Percentiles rank a stretch among this genome's conserved stretches.
Conservation (phyloP, 768 basidiomycete genomes). For the Pleurotus citrinopileatus region DNA sequence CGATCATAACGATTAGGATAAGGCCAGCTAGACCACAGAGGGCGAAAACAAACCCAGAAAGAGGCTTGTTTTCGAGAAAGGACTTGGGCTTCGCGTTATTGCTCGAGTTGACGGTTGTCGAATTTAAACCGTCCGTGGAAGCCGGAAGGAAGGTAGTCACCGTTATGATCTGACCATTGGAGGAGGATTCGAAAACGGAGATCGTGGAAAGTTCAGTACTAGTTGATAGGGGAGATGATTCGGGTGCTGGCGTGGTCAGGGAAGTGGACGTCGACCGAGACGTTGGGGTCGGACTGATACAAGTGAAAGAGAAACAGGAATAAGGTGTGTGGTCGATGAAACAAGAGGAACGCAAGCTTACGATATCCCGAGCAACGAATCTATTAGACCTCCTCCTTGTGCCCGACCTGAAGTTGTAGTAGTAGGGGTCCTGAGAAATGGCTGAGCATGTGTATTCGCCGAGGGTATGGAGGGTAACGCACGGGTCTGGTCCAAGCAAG, state of each 20-base stretch:
- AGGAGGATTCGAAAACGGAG: slow-evolving; percentile 19
- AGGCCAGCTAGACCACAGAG: slow-evolving; percentile 47
- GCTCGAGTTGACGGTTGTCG: slow-evolving; percentile 12
- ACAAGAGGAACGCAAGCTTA: not conserved
- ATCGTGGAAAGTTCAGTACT: slow-evolving; percentile 14
- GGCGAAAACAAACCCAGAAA: slow-evolving; percentile 56
- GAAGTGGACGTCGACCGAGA: slow-evolving; percentile 13
- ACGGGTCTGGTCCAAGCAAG: not conserved
- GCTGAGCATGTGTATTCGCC: not conserved
- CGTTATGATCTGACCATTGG: slow-evolving; percentile 29
- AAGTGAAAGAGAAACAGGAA: slow-evolving; percentile 10
- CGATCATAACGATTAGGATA: slow-evolving; percentile 39
- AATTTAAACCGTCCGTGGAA: slow-evolving; percentile 22
- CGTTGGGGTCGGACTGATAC: slow-evolving; percentile 13
- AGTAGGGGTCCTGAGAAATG: not conserved
- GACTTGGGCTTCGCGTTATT: slow-evolving; percentile 18
- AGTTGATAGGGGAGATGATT: slow-evolving; percentile 15
- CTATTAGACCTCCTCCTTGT: not conserved
- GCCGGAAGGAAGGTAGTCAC: slow-evolving; percentile 25
- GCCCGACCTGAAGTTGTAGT: not conserved
- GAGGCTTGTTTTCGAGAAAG: slow-evolving; percentile 63
- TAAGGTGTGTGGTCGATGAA: not conserved
- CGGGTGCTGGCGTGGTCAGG: slow-evolving; percentile 12
- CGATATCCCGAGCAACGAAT: not conserved
- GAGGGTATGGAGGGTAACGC: not conserved